Evolutionary conservation across 2,329 filamentous ascomycete genomes (phyloP).

Genomic region (Neurospora crassa): DNA sequence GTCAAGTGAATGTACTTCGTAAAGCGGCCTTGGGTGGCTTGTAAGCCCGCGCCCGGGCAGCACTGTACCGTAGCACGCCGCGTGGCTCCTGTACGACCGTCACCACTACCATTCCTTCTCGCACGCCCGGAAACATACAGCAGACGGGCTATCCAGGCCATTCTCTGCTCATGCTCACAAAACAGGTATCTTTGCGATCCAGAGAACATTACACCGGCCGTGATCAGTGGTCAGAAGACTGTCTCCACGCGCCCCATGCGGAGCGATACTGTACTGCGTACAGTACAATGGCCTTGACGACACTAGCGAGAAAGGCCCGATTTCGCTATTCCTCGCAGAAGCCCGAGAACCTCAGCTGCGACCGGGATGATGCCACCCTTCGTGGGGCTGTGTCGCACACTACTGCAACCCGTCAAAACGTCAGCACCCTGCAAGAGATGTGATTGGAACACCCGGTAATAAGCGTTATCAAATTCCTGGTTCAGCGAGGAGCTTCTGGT

Average conservation of each 20-base stretch:
- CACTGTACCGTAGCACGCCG: neutral
- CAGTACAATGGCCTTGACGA: neutral
- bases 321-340: neutral
- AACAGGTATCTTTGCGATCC: neutral
- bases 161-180: neutral
- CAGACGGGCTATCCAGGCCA: neutral
- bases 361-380: neutral
- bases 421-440: neutral
- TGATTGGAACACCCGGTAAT: neutral
- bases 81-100: neutral
- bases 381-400: neutral
- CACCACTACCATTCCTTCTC: neutral
- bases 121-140: neutral
- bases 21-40: neutral
- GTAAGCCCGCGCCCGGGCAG: neutral
- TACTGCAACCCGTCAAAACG: neutral
- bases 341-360: neutral
- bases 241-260: neutral
- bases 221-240: neutral
- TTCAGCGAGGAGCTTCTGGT: neutral
- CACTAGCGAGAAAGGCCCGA: neutral
- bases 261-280: neutral
- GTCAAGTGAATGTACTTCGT: neutral
- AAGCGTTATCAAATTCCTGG: neutral
- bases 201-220: neutral